Base-by-base conservation (phyloP, 2,329 filamentous ascomycete species). In the Curvularia sp. region DNA sequence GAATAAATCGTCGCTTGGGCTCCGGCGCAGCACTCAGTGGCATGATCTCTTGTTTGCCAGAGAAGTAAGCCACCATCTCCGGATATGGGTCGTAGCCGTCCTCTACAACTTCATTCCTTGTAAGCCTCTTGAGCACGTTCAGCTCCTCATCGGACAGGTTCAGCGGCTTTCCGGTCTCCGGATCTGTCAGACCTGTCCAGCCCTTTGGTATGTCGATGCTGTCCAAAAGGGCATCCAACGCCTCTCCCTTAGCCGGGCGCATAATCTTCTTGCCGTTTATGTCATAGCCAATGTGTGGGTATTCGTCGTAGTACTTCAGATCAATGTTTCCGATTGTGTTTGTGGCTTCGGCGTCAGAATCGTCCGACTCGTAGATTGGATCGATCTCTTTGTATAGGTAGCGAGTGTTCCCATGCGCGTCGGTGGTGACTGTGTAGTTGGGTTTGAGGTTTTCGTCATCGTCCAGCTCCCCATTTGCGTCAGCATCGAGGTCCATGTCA, bases 211-310 rank as follows among this genome's bases (percentile, higher is more conserved):
- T 84, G 73, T 99, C 95, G 70, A 99, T 99, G 78, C 91, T 97
- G 71, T 99, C 94, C 9, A 99, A 84, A 43, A 99, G 84, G 12
- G 93, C 92, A 82, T 99, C 95, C 31, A 99, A 82, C 35, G 95
- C 95, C 75, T 97, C 90, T 52, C 94, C 94, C 67, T 93, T 94
- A 4, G 96, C 95, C 6, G 95, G 95, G 52, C 95, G 90, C 88
- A 97, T 91, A 64, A 99, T 97, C 78, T 91, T 96, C 85, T 96
- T 97, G 77, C 95, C 95, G 77, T 99, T 96, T 81, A 99, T 98
- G 71, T 97, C 92, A 80, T 99, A 99, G 59, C 95, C 95, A 75
- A 99, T 97, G 76, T 99, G 95, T 50, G 95, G 95, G 75, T 97
- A 99, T 35, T 92, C 90, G 77, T 99, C 95, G 82, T 99, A 99